These are phyloP conservation scores for Cercophora samala DNA, from an alignment of 495 filamentous ascomycete genomes.

Conservation along the genomic window DNA sequence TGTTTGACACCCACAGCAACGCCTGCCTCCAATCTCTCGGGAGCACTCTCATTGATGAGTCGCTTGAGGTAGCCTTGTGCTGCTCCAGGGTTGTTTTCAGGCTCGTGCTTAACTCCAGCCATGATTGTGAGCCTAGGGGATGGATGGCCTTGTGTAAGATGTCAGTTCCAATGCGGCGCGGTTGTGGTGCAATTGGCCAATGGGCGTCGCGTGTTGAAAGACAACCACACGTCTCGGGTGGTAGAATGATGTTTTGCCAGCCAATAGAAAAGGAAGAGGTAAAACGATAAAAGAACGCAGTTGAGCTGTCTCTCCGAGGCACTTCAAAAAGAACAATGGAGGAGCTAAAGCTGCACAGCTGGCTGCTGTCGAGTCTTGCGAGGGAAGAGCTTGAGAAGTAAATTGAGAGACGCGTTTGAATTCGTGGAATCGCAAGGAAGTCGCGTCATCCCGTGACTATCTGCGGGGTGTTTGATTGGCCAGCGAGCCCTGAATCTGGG, in stretches of 20 bases:
- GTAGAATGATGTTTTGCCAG: background rate
- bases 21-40: too few relatives aligned
- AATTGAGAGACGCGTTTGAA: background rate
- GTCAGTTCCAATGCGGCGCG: too few relatives aligned
- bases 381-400: background rate
- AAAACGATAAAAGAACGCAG: background rate
- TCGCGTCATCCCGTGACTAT: constrained; percentile 2
- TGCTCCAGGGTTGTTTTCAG: constrained; percentile 4
- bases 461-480: background rate
- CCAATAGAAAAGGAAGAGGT: too few relatives aligned
- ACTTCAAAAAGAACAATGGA: background rate
- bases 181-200: too few relatives aligned
- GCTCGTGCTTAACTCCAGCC: constrained; percentile 13
- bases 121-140: background rate
- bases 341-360: background rate
- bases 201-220: background rate
- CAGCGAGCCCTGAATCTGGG: too few relatives aligned
- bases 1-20: too few relatives aligned
- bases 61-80: constrained; percentile 20
- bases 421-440: background rate
- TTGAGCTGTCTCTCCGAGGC: background rate
- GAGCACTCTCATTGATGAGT: constrained; percentile 16
- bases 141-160: too few relatives aligned
- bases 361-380: background rate
- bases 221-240: background rate